Conservation (phyloP, 1,284 basidiomycete genomes). For the Cutaneotrichosporon mucoides region DNA sequence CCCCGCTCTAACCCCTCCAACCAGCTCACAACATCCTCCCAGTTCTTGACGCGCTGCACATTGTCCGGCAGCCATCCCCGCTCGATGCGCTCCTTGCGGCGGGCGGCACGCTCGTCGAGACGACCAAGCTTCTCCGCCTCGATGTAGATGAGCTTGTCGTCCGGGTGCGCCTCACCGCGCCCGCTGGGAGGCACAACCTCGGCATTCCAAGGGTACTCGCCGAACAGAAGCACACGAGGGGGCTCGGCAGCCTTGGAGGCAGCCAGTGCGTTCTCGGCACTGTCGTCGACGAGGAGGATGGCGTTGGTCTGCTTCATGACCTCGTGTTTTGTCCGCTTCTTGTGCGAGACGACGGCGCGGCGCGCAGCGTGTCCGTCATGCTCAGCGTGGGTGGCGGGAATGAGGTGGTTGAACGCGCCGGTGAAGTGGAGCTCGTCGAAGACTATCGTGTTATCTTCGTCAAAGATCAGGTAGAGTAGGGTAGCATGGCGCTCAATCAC, state of each 20-base stretch:
- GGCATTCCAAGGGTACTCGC: conserved; percentile 71
- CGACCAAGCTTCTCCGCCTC: conserved; percentile 48
- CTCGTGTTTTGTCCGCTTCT: conserved; percentile 59
- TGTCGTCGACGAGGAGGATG: conserved; percentile 69
- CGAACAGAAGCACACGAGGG: conserved; percentile 65
- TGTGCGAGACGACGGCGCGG: conserved; percentile 55
- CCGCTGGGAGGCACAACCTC: conserved; percentile 49
- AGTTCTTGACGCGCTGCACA: conserved; percentile 40
- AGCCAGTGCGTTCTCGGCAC: conserved; percentile 67
- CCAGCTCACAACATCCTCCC: conserved; percentile 44
- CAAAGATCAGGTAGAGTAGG: background rate
- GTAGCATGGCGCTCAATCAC: no score
- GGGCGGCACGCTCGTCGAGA: conserved; percentile 45
- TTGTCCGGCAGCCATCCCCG: conserved; percentile 43
- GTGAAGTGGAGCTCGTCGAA: conserved; percentile 70
- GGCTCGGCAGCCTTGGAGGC: conserved; percentile 51
- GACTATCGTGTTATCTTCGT: conserved; percentile 41
- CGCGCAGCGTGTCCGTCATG: conserved; percentile 52
- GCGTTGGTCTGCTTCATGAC: conserved; percentile 63
- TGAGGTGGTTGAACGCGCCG: conserved; percentile 59
- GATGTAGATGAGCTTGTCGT: conserved; percentile 59
- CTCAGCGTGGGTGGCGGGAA: conserved; percentile 35
- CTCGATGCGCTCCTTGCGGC: conserved; percentile 29
- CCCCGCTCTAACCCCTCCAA: conserved; percentile 2
- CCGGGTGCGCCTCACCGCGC: conserved; percentile 29